Conservation (phyloP, 768 basidiomycete species). For the Cyathus striatus region DNA sequence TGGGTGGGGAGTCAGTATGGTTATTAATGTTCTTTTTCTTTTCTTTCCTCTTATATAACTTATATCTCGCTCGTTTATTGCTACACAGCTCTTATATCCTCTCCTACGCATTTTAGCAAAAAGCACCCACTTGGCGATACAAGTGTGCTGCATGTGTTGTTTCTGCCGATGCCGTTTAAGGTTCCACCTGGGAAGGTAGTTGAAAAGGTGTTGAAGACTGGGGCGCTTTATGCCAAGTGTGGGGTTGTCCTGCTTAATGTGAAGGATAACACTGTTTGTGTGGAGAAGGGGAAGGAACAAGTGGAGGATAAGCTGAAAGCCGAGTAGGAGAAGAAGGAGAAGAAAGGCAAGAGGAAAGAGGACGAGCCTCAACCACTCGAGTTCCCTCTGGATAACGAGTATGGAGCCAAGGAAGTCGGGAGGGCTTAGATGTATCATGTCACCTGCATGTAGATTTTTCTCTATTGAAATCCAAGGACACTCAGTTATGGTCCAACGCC, state of each 20-base stretch:
- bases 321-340: not conserved
- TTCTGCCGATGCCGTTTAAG: conserved; percentile 78
- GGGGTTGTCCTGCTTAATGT: conserved; percentile 47
- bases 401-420: no score
- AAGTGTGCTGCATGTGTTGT: conserved; percentile 75
- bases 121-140: conserved; percentile 60
- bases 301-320: no score
- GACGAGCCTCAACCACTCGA: conserved; percentile 2
- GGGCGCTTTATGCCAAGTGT: conserved; percentile 74
- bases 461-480: no score
- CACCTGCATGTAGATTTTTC: no score
- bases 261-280: not conserved
- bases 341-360: conserved; percentile 1
- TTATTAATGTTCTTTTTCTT: conserved; percentile 39
- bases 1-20: conserved; percentile 40
- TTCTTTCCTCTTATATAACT: conserved; percentile 20
- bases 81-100: conserved; percentile 57
- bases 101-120: conserved; percentile 68
- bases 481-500: no score
- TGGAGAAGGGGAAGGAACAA: not conserved
- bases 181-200: no score
- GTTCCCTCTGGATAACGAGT: no score
- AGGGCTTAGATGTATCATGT: no score
- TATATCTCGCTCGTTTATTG: conserved; percentile 1
- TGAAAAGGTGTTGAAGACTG: conserved; percentile 71